Percentiles rank a stretch among this genome's conserved stretches.
Conservation (phyloP, 257 asterid species). For the Perilla frutescens region DNA sequence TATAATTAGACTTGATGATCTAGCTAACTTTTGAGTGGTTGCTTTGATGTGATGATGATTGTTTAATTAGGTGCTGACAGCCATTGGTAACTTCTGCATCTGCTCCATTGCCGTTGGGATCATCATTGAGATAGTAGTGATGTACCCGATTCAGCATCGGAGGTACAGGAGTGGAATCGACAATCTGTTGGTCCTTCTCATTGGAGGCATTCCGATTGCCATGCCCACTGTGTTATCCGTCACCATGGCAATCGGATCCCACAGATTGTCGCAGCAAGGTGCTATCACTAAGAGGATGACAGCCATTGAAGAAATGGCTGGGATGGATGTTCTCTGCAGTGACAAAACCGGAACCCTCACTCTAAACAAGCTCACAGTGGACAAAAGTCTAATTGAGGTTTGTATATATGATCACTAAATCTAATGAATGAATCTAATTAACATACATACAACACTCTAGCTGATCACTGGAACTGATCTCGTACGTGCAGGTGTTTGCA, state of each 20-base stretch:
- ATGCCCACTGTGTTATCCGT: slow-evolving; percentile 87
- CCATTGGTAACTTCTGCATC: slow-evolving; percentile 81
- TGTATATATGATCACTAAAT: not conserved
- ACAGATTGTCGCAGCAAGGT: slow-evolving; percentile 75
- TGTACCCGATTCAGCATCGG: slow-evolving; percentile 76
- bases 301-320: slow-evolving; percentile 91
- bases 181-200: slow-evolving; percentile 69
- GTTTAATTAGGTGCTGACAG: slow-evolving; percentile 57
- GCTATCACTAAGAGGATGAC: slow-evolving; percentile 94
- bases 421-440: not conserved
- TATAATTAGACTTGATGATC: no score
- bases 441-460: not conserved
- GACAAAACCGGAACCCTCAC: slow-evolving; percentile 89
- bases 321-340: slow-evolving; percentile 88
- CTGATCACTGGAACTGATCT: not conserved
- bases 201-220: slow-evolving; percentile 92
- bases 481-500: slow-evolving; percentile 42
- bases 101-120: slow-evolving; percentile 73
- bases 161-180: slow-evolving; percentile 71
- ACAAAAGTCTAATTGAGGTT: slow-evolving; percentile 66
- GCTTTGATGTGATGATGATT: not conserved
- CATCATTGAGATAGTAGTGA: slow-evolving; percentile 63
- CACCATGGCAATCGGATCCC: slow-evolving; percentile 91
- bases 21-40: not conserved
- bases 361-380: slow-evolving; percentile 77